These are phyloP conservation scores for Pouteria glomerata DNA, from an alignment of 148 eudicot genomes.

Conservation along the genomic window DNA sequence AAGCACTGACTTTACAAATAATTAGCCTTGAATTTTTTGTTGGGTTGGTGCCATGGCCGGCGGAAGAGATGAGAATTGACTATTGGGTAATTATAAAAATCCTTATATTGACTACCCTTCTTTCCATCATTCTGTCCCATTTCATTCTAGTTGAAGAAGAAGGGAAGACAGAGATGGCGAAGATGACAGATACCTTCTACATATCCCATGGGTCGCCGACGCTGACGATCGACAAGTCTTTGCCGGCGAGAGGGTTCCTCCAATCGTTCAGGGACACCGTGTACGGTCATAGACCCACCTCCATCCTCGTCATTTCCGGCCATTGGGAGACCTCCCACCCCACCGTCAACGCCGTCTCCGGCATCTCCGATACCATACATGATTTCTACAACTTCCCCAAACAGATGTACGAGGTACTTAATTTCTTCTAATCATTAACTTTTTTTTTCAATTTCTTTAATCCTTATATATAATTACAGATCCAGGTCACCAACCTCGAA, in stretches of 20 bases:
- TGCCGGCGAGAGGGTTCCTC: conserved; percentile 61
- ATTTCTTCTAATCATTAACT: neutral
- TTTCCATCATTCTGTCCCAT: too few species aligned
- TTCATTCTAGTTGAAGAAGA: neutral
- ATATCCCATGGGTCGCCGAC: conserved; percentile 74
- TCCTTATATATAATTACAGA: too few species aligned
- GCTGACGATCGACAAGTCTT: conserved; percentile 56
- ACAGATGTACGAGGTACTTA: conserved; percentile 55
- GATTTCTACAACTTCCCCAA: conserved; percentile 73
- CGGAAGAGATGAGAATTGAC: too few species aligned
- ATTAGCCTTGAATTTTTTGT: too few species aligned
- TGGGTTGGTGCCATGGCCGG: too few species aligned
- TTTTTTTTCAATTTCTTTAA: neutral
- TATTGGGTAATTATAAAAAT: too few species aligned
- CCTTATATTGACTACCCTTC: too few species aligned
- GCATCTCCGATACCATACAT: conserved; percentile 47
- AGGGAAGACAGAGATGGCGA: neutral
- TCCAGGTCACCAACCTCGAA: too few species aligned
- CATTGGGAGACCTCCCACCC: conserved; percentile 76
- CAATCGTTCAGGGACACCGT: conserved; percentile 36
- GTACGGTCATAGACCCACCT: conserved; percentile 30
- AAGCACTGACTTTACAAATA: too few species aligned
- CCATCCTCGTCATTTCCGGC: conserved; percentile 57
- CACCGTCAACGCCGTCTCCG: conserved; percentile 40
- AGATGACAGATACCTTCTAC: conserved; percentile 34